Conservation (phyloP, 805 yeast species). For the Torulaspora microellipsoides region DNA sequence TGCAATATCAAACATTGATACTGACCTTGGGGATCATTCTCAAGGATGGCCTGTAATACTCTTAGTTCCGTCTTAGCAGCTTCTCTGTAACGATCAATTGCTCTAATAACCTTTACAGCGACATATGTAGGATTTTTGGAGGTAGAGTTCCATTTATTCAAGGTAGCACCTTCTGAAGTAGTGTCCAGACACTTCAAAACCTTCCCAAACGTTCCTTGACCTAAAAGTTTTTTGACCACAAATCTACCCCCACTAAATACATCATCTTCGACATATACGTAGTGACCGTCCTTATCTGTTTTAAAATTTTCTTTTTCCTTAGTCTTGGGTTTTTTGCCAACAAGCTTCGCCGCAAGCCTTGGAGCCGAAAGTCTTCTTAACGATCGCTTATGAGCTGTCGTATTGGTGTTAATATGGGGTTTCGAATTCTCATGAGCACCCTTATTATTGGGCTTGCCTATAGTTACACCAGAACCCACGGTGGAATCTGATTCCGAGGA, state of each 20-base stretch:
- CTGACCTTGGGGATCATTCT: slow-evolving; percentile 53
- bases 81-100: slow-evolving; percentile 90
- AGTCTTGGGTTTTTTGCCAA: slow-evolving; percentile 11
- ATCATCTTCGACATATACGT: slow-evolving; percentile 54
- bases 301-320: slow-evolving; percentile 19
- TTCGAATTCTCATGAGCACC: neutral
- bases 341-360: slow-evolving; percentile 13
- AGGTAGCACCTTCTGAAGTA: slow-evolving; percentile 35
- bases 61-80: slow-evolving; percentile 92
- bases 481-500: slow-evolving; percentile 9
- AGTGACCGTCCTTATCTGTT: slow-evolving; percentile 68
- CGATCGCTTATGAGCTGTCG: slow-evolving; percentile 7
- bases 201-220: slow-evolving; percentile 98
- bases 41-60: slow-evolving; percentile 44
- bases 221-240: slow-evolving; percentile 62
- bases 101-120: slow-evolving; percentile 89
- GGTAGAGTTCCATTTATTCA: slow-evolving; percentile 8
- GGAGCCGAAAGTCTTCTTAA: slow-evolving; percentile 13
- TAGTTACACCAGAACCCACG: slow-evolving; percentile 2
- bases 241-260: slow-evolving; percentile 62
- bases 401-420: neutral
- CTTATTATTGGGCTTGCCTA: neutral
- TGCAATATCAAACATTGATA: slow-evolving; percentile 69
- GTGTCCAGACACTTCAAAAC: slow-evolving; percentile 88
- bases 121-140: slow-evolving; percentile 41